Evolutionary conservation across 805 yeast genomes (phyloP).

Genomic region (Monosporozyma unispora): DNA sequence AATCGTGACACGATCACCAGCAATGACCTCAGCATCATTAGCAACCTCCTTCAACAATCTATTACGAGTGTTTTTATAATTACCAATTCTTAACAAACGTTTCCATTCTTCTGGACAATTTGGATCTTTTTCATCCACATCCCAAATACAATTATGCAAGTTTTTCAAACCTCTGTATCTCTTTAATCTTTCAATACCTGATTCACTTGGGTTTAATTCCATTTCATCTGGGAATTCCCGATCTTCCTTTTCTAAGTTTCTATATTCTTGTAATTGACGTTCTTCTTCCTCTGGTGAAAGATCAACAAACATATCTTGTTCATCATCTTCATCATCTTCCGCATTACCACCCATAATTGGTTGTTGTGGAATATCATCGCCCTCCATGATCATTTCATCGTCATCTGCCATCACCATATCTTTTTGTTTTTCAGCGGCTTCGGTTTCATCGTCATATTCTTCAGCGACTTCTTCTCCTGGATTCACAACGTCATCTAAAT

Average conservation of each 20-base stretch:
- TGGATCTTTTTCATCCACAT: conserved; percentile 70
- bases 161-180: conserved; percentile 85
- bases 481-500: conserved; percentile 46
- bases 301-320: conserved; percentile 58
- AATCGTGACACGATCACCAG: conserved; percentile 60
- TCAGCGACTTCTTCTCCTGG: conserved; percentile 28
- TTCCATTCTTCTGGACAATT: conserved; percentile 72
- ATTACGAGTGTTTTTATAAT: conserved; percentile 68
- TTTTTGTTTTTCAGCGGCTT: conserved; percentile 26
- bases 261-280: conserved; percentile 60
- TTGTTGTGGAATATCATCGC: conserved; percentile 14
- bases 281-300: conserved; percentile 75
- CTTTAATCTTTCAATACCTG: conserved; percentile 64
- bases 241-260: conserved; percentile 69
- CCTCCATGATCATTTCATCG: conserved; percentile 18
- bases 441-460: conserved; percentile 28
- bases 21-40: conserved; percentile 37
- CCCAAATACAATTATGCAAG: conserved; percentile 76
- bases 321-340: conserved; percentile 39
- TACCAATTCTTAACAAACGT: conserved; percentile 62
- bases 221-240: conserved; percentile 93
- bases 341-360: conserved; percentile 32
- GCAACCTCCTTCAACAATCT: conserved; percentile 52
- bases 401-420: conserved; percentile 21
- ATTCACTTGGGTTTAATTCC: conserved; percentile 67